Percentiles rank a stretch among this genome's conserved stretches.
Conservation (phyloP, 371 early-diverging fungal species). For the Apophysomyces variabilis region DNA sequence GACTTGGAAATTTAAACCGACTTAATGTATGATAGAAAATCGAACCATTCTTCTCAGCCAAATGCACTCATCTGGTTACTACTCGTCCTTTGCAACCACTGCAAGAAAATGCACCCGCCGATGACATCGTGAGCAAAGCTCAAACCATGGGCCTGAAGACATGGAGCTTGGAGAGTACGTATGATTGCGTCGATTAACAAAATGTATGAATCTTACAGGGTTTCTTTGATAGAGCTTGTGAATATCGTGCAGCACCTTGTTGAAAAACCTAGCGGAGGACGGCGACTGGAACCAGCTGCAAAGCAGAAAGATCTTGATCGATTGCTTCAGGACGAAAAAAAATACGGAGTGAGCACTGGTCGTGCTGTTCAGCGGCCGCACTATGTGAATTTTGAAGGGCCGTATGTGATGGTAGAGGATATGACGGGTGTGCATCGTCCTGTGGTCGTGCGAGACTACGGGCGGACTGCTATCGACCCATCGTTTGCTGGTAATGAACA, state of each 20-base stretch:
- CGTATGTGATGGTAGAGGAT: constrained; percentile 47
- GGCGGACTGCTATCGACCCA: constrained; percentile 11
- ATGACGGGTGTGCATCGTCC: constrained; percentile 44
- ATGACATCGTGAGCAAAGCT: constrained; percentile 23
- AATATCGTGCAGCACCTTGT: constrained; percentile 20
- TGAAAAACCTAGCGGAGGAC: constrained; percentile 3
- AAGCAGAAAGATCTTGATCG: constrained; percentile 26
- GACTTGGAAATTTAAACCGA: not conserved
- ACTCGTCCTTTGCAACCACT: constrained; percentile 25
- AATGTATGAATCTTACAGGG: constrained; percentile 8
- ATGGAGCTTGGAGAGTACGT: constrained; percentile 25
- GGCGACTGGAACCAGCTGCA: constrained; percentile 20
- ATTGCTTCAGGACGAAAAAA: constrained; percentile 37
- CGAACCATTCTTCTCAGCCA: constrained; percentile 48
- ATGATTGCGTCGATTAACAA: not conserved
- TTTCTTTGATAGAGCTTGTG: constrained; percentile 8
- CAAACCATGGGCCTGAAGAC: constrained; percentile 18
- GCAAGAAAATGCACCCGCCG: constrained; percentile 23
- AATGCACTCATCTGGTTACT: constrained; percentile 53
- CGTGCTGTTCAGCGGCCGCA: constrained; percentile 28
- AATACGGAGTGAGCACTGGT: constrained; percentile 30
- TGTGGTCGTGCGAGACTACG: constrained; percentile 40
- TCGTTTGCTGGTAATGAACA: not conserved
- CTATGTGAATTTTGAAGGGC: constrained; percentile 40
- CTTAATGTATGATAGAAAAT: constrained; percentile 22